Evolutionary conservation across 2,329 filamentous ascomycete species (phyloP), one percentile per base, ranked within the genome.

Genomic region (Aureobasidium sp.): DNA sequence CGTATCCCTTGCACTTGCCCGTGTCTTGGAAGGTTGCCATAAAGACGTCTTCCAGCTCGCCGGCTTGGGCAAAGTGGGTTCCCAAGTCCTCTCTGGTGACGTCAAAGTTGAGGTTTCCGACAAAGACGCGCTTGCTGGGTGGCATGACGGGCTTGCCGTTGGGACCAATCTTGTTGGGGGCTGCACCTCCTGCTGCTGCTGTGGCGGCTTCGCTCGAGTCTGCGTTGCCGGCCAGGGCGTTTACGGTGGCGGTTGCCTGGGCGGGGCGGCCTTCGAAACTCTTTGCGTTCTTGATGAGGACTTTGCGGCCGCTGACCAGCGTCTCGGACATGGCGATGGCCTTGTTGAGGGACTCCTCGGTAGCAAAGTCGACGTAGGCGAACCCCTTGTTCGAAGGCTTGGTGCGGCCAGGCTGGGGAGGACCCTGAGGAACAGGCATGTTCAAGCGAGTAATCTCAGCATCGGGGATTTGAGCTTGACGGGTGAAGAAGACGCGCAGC

Each of bases 1-100:
- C 94, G 76, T 88, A 99, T 20, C 94, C 95, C 78, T 97, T 97
- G 80, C 94, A 99, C 78, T 97, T 99, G 47, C 94, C 94, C 22
- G 88, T 88, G 74, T 99, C 95, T 75, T 97, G 90, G 72, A 99
- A 99, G 0, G 92, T 96, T 2, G 94, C 94, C 67, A 97, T 80
- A 76, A 96, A 93, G 66, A 91, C 83, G 78, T 89, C 89, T 59
- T 87, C 84, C 65, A 97, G 85, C 65, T 87, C 81, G 56, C 94
- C 94, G 72, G 93, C 97, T 73, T 87, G 90, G 53, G 82, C 82
- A 74, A 96, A 97, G 72, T 96, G 90, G 66, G 87, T 82, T 67
- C 85, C 80, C 55, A 99, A 76, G 68, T 90, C 86, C 61, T 96
- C 91, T 69, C 93, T 88, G 7, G 87, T 79, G 22, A 77, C 74